Percentiles rank a stretch among this genome's conserved stretches.
phyloP scores from a whole-genome alignment of 139 green algal species.

The Coccomyxa sp. region DNA sequence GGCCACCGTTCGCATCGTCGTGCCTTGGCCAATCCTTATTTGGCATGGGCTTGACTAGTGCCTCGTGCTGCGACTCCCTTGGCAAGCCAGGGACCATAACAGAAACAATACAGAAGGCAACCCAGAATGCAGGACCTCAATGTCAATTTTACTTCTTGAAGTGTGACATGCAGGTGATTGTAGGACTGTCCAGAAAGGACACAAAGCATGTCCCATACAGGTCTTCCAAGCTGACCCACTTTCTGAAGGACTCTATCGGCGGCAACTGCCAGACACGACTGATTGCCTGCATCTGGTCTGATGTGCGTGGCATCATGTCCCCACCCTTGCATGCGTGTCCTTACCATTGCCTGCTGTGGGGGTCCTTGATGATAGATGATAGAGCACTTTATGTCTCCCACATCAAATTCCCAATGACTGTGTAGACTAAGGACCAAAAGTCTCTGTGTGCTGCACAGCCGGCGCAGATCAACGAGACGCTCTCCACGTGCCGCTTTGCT shows the following conservation, averaged over 20 bases:
- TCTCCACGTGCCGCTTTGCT: constrained; percentile 74
- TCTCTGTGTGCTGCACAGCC: neutral
- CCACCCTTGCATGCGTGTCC: neutral
- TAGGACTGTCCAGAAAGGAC: constrained; percentile 16
- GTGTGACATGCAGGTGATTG: constrained; percentile 10
- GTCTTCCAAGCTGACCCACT: constrained; percentile 91
- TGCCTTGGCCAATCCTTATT: too few relatives aligned
- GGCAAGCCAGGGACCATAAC: too few relatives aligned
- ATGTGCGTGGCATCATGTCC: constrained; percentile 9
- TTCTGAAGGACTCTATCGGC: constrained; percentile 73
- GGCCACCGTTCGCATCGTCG: too few relatives aligned
- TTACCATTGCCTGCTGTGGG: neutral
- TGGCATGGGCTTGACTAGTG: too few relatives aligned
- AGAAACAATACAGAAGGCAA: too few relatives aligned
- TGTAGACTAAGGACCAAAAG: neutral
- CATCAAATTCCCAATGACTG: too few relatives aligned
- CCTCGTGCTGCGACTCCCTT: too few relatives aligned
- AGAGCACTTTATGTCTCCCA: too few relatives aligned
- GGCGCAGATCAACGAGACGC: constrained; percentile 57
- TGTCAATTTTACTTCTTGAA: too few relatives aligned
- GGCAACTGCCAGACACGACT: constrained; percentile 42
- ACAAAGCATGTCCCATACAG: constrained; percentile 16
- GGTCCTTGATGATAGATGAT: too few relatives aligned
- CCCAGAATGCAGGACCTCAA: too few relatives aligned
- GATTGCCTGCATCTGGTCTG: constrained; percentile 35